Evolutionary conservation across 106 monocot species (phyloP), one percentile per base, ranked within the genome.

Genomic region (Platanthera zijinensis): DNA sequence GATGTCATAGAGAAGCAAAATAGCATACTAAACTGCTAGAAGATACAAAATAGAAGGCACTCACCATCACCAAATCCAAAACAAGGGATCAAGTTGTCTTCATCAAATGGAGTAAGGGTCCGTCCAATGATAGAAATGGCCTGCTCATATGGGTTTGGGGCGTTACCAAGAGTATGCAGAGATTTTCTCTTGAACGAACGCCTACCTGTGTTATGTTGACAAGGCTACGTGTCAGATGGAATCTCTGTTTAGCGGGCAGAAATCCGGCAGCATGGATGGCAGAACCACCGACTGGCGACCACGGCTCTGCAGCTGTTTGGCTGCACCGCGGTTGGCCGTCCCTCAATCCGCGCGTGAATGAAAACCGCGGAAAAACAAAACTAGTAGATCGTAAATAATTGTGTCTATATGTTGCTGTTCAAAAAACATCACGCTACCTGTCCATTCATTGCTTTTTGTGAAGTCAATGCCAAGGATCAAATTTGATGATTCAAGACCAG

Each of bases 61-160:
- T 81, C 62, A 95, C 95, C 82, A 80, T 97, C 97, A 71, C 97
- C 97, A 84, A 97, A 97, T 76, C 97, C 97, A 91, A 91, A 97
- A 83, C 94, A 93, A 45, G 97, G 97, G 76, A 97, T 94, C 75
- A 97, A 74, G 77, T 94, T 89, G 48, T 97, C 97, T 19, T 97
- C 97, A 77, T 97, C 97, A 78, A 97, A 94, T 77, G 97, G 79
- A 75, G 91, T 88, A 56, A 97, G 79, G 19, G 97, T 94, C 14
- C 84, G 89, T 18, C 97, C 97, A 73, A 97, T 91, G 25, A 97
- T 97, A 45, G 96, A 97, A 78, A 97, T 97, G 57, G 97, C 97
- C 88, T 94, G 91, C 82, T 97, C 94, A 74, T 97, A 97, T 18
- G 97, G 97, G 19, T 97, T 97, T 19, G 82, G 89, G 48, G 21